These are phyloP conservation scores for Simmondsia chinensis DNA, from an alignment of 148 eudicot genomes.

Conservation along the genomic window DNA sequence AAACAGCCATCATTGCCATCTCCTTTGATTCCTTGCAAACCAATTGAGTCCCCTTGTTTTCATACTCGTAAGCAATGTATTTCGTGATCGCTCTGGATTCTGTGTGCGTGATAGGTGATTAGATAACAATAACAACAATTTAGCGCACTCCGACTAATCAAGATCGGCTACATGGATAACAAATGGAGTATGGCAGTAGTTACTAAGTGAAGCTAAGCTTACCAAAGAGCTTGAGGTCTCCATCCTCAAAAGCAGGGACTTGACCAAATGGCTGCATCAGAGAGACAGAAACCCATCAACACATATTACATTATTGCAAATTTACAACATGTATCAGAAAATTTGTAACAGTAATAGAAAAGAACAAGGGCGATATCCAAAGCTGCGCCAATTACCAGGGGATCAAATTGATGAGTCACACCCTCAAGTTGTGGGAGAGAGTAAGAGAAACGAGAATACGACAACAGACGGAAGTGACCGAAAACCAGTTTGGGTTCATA, in stretches of 20 bases:
- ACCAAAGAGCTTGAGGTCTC: slow-evolving; percentile 36
- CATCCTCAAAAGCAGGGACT: slow-evolving; percentile 37
- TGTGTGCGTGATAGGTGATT: neutral
- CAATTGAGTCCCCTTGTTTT: slow-evolving; percentile 12
- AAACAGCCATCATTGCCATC: slow-evolving; percentile 14
- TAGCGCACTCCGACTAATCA: neutral
- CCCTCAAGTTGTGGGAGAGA: too few species aligned
- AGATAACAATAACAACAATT: neutral
- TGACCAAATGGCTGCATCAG: slow-evolving; percentile 44
- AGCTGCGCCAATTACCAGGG: too few species aligned
- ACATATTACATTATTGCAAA: too few species aligned
- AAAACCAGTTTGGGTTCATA: too few species aligned
- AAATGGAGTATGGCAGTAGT: neutral
- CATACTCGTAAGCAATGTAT: slow-evolving; percentile 17
- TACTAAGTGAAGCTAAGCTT: neutral
- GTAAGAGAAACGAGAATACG: too few species aligned
- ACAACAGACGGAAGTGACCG: too few species aligned
- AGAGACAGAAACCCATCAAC: neutral
- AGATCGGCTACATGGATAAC: neutral
- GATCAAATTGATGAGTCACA: too few species aligned
- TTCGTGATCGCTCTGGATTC: slow-evolving; percentile 37
- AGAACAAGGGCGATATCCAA: neutral
- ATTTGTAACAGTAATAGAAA: neutral
- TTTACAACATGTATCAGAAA: neutral
- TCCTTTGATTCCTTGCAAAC: slow-evolving; percentile 14